Evolutionary conservation across 2,329 filamentous ascomycete species (phyloP), one percentile per base, ranked within the genome.

Genomic region (Phaeosphaeriaceae sp.): DNA sequence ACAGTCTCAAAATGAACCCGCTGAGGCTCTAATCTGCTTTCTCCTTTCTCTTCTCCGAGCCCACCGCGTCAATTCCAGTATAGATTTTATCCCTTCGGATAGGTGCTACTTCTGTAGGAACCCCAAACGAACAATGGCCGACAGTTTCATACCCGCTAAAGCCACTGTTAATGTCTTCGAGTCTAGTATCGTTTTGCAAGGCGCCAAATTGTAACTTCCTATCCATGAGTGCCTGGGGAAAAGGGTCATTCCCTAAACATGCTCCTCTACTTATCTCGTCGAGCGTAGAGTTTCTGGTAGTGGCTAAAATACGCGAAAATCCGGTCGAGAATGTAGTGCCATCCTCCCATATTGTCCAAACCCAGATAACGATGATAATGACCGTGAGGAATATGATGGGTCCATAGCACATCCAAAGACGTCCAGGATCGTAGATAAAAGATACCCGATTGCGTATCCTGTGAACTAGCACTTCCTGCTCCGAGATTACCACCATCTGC

Each of bases 181-280:
- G 39, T 16, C 66, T 62, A n/a, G 38, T 52, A 1, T 61, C 58
- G 6, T 70, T 64, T 11, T 61, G 60, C 30, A 76, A 48, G 1
- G 74, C 70, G 4, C 73, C 73, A 42, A 76, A 75, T 33, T 67
- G 61, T 9, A 76, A 48, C 17, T 62, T 52, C 11, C 66, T 74
- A 11, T 66, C 53, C 64, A 72, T 68, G 6, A 75, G 57, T 39
- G 73, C 72, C 44, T 56, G 46, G 0, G 72, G 72, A 33, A 75
- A 74, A 0, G 73, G 73, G 35, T 75, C 69, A 12, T 72, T 73
- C 0, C 72, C 73, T 6, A 75, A 48, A 54, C 72, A 75, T 2
- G 71, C 64, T 7, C 71, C 64, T 43, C 76, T 62, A 74, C 67
- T 70, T 35, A 73, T 68, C n/a, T 70, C 57, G 33, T 73, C 68